A percentile compares a stretch with the other conserved stretches of the same genome.
phyloP scores from a whole-genome alignment of 2,329 filamentous ascomycete species.

The Claviceps citrina region DNA sequence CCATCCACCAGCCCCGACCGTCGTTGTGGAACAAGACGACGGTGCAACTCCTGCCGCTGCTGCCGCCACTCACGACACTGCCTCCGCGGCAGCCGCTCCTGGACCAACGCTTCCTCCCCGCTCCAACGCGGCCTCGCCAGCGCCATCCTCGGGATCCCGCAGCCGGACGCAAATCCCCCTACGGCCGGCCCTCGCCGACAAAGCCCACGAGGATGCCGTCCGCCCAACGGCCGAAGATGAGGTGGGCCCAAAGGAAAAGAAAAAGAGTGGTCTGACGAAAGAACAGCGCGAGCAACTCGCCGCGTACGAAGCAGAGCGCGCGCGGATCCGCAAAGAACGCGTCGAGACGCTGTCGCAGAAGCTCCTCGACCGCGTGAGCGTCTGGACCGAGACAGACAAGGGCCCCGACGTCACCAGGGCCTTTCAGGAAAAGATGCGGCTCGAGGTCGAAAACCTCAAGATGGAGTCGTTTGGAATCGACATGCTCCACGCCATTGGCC shows the following conservation, averaged over 20 bases:
- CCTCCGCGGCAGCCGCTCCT: conserved; percentile 2
- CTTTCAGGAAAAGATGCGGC: conserved; percentile 84
- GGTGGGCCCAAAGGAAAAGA: conserved; percentile 48
- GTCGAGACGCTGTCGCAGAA: conserved; percentile 74
- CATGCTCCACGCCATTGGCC: conserved; percentile 85
- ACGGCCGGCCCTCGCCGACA: conserved; percentile 77
- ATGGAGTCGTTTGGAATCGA: conserved; percentile 98
- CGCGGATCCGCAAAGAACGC: conserved; percentile 71
- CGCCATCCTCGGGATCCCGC: conserved; percentile 27
- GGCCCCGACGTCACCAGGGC: conserved; percentile 66
- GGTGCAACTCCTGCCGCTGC: conserved; percentile 7
- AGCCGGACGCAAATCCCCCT: conserved; percentile 48
- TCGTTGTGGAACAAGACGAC: conserved; percentile 27
- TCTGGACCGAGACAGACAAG: conserved; percentile 97
- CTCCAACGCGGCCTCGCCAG: conserved; percentile 23
- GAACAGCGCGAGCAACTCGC: conserved; percentile 87
- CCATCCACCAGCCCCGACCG: conserved; percentile 18
- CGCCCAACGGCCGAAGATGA: conserved; percentile 51
- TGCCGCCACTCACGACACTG: conserved; percentile 8
- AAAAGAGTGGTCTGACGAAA: conserved; percentile 72
- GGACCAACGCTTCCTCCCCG: conserved; percentile 16
- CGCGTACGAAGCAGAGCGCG: conserved; percentile 76
- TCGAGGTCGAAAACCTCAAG: conserved; percentile 95
- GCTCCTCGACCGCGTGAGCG: conserved; percentile 72
- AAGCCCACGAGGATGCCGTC: conserved; percentile 51